Base-by-base conservation (phyloP, 2,329 filamentous ascomycete genomes). In the Diplodia scrobiculata region DNA sequence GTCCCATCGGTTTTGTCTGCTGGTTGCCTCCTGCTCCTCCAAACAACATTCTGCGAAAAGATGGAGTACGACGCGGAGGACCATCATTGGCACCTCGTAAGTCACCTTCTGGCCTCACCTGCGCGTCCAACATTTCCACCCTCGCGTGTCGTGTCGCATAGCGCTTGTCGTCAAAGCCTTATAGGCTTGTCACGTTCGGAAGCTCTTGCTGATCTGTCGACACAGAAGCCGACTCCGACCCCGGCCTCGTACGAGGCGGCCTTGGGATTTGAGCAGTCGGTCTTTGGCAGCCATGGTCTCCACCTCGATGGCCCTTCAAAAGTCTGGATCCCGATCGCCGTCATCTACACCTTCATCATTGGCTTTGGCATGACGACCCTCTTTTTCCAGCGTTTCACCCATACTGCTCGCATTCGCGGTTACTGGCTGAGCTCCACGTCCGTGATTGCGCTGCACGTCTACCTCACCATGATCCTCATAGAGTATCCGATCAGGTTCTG, bases 401-500 rank as follows among this genome's bases (percentile, higher is more conserved):
- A 47, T 10, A 58, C 65, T 5, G 58, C 54, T 32, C 65, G 65
- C 48, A 45, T 66, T 27, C 65, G 65, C 27, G 41, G 65, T 17
- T 55, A 34, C 38, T 62, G 55, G 54, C 11, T 63, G 17, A 48
- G 48, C 27, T 27, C 5, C 11, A 13, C 38, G 4, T 36, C 65
- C 50, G 25, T 66, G 5, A 17, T 34, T 51, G 45, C 29, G 5
- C 29, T 66, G 34, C 54, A 62, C 19, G 19, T 32, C 29, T 66
- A 66, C 65, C 55, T 66, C 11, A 9, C 25, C 21, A 9, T 54
- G 48, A 19, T 66, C 36, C 32, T 62, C 19, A 9, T 66, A 17
- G 32, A 9, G 36, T 66, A 62, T 36, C 48, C 55, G 14, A 29
- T 66, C n/a, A 59, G 65, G 48, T 66, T 59, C 34, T 66, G 65